Evolutionary conservation across 2,329 filamentous ascomycete genomes (phyloP), one percentile per base, ranked within the genome.

Genomic region (Didymella keratinophila): DNA sequence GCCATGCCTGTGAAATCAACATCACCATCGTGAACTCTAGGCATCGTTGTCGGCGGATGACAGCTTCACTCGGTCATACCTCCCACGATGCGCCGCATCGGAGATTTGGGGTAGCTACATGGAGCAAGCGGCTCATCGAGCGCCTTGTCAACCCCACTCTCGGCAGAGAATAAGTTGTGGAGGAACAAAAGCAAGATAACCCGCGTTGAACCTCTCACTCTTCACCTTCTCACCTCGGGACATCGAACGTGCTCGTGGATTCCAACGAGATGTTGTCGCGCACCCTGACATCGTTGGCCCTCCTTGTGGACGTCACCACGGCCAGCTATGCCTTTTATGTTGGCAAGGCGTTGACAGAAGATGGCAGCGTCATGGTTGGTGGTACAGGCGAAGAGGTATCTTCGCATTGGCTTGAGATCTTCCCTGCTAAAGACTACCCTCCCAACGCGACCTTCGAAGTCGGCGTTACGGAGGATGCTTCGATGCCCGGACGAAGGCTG

Each of bases 251-350:
- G 2, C 5, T 4, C 8, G 2, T 9, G 11, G 6, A 6, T 18
- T 9, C 1, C 12, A 28, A n/a, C 23, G 27, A n/a, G n/a, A 65
- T 65, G 61, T 47, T 60, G 21, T 45, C 44, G 6, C 52, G 30
- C 8, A 30, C 56, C 30, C 36, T 51, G 8, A 43, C 56, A 39
- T 56, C 45, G 16, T 52, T 65, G 12, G 46, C 64, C 11, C 37
- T 61, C 21, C 42, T 68, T 32, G 41, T 57, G 1, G 56, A 65
- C 12, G 59, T 59, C 1, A 44, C 59, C 6, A 50, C 52, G n/a
- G 78, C 78, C n/a, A 82, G 80, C 69, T 81, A 82, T 65, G 79
- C 78, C 14, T 81, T 82, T 67, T 82, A 81, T 51, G 78, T 82
- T 18, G 80, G 80, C 58, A 80, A 80, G 58, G 72, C 76, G 37